These are phyloP conservation scores for Globisporangium lucens DNA, from an alignment of 352 stramenopile species.

Conservation along the genomic window DNA sequence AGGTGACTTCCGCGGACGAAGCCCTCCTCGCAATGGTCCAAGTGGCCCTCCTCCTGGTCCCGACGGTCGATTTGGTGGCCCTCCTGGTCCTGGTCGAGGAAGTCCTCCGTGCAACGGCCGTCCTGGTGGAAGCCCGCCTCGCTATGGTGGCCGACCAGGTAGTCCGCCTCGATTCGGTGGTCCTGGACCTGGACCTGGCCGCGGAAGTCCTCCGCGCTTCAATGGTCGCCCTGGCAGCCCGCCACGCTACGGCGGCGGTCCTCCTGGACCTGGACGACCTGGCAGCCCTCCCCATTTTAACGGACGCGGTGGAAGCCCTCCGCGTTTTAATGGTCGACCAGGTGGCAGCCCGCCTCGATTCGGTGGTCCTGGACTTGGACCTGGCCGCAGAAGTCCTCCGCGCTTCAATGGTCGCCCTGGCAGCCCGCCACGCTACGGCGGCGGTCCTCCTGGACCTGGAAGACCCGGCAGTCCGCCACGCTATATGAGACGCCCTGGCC, in stretches of 20 bases:
- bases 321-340: not conserved
- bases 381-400: not conserved
- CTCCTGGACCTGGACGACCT: not conserved
- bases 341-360: slow-evolving; percentile 2
- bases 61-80: slow-evolving; percentile 3
- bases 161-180: too few species aligned
- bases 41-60: slow-evolving; percentile 20
- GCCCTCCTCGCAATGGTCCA: slow-evolving; percentile 23
- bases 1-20: slow-evolving; percentile 24
- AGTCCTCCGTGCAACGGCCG: not conserved
- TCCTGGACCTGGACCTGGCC: not conserved
- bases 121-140: slow-evolving; percentile 7
- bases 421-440: slow-evolving; percentile 7
- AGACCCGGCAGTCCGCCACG: slow-evolving; percentile 18
- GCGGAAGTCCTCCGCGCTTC: not conserved
- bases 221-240: not conserved
- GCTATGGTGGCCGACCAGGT: not conserved
- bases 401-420: not conserved
- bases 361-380: not conserved
- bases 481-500: too few species aligned
- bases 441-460: not conserved
- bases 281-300: not conserved
- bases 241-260: not conserved
- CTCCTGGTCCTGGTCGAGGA: not conserved
- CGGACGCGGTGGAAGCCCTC: not conserved